Percentiles rank a stretch among this genome's conserved stretches.
These are phyloP conservation scores for Poteriospumella lacustris DNA, from an alignment of 108 stramenopile genomes.

Conservation along the genomic window DNA sequence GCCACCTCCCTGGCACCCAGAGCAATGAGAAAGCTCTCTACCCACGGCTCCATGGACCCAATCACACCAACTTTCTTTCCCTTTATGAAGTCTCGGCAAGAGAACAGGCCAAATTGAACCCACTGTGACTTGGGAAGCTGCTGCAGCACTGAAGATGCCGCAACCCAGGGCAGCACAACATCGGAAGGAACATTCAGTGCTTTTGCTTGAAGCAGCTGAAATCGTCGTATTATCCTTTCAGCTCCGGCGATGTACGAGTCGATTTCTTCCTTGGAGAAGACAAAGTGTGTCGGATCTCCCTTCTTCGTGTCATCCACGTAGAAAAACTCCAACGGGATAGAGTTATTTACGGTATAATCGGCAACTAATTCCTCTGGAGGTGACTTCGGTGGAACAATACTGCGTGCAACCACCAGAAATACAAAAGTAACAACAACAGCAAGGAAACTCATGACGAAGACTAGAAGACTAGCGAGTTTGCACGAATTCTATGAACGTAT, in stretches of 20 bases:
- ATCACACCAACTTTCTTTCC: slow-evolving; percentile 31
- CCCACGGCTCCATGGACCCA: slow-evolving; percentile 31
- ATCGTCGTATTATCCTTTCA: too few relatives aligned
- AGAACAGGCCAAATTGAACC: slow-evolving; percentile 14
- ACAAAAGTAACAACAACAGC: too few relatives aligned
- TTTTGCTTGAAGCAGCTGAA: too few relatives aligned
- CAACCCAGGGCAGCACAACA: too few relatives aligned
- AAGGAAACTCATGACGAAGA: too few relatives aligned
- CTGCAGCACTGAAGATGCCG: too few relatives aligned
- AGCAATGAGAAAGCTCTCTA: slow-evolving; percentile 27
- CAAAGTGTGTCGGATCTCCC: neutral
- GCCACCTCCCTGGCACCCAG: slow-evolving; percentile 25
- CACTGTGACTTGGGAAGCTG: neutral
- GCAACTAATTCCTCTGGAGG: slow-evolving; percentile 4
- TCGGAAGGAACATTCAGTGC: neutral
- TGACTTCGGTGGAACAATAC: slow-evolving; percentile 2
- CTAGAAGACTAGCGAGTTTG: too few relatives aligned
- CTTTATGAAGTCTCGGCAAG: neutral
- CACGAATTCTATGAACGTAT: too few relatives aligned
- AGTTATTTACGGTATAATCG: slow-evolving; percentile 14
- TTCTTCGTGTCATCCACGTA: slow-evolving; percentile 20
- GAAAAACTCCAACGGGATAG: slow-evolving; percentile 14
- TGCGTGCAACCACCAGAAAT: too few relatives aligned
- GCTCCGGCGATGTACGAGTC: neutral
- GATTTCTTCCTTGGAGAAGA: neutral